Base-by-base conservation (phyloP, 148 eudicot genomes). In the Selenicereus undatus region DNA sequence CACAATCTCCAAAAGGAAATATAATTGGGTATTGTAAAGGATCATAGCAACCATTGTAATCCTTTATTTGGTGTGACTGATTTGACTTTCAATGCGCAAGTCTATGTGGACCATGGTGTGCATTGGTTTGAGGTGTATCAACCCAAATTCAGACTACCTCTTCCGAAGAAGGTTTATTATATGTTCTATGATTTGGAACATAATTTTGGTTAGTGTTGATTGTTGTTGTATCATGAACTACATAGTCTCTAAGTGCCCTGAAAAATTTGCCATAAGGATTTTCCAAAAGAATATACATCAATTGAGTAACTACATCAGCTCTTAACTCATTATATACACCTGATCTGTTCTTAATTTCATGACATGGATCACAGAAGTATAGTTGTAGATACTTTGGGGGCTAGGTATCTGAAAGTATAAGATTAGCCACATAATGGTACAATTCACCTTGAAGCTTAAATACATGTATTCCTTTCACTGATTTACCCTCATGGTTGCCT, bases 231-330 rank as follows among this genome's bases (percentile, higher is more conserved):
- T 65, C 65, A 0, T 32, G 43, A 9, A 74, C 36, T 0, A 22
- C 17, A 1, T 68, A 7, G 12, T 75, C 54, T 0, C 64, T 17
- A 1, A 75, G 39, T 3, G 68, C 27, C 35, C 56, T 6, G 5
- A 81, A 81, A 29, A 81, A 81, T 14, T 10, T 12, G 8, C 30
- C 64, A 24, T 81, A 81, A 10, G 75, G 83, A 13, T 81, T 81
- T 4, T 12, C 5, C 1, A 48, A 9, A 78, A 75, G 65, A 0
- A 81, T 4, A 13, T 35, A 8, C 26, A 81, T 75, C 0, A 75
- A 16, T 1, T 8, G 18, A 6, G 17, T 8, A 0, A 81, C 27
- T 0, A 75, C 50, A 66, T 12, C 27, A 1, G 5, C 35, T 5
- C 32, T 3, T 2, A 74, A 9, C 16, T 66, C 8, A 2, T 43